A percentile compares a stretch with the other conserved stretches of the same genome.
Evolutionary conservation across 2,329 filamentous ascomycete species (phyloP).

Genomic region (Paraphaeosphaeria minitans): DNA sequence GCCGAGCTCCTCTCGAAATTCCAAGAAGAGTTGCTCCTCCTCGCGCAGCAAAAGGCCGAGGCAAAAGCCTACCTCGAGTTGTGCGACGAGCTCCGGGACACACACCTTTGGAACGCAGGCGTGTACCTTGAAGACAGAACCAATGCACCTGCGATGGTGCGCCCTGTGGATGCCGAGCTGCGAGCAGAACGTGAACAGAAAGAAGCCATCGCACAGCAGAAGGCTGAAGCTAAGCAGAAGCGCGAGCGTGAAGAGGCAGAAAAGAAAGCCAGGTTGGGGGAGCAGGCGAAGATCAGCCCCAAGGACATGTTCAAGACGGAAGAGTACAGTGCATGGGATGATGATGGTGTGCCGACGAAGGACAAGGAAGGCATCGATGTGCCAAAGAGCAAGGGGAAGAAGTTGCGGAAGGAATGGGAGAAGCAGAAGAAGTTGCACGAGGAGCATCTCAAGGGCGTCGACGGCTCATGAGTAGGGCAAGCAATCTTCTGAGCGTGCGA

Average conservation of each 20-base stretch:
- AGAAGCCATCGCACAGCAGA: slow-evolving; percentile 53
- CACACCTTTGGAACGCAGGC: slow-evolving; percentile 78
- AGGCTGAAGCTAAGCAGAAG: slow-evolving; percentile 52
- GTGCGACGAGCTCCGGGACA: slow-evolving; percentile 75
- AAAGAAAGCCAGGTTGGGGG: slow-evolving; percentile 59
- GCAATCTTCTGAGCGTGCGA: not conserved
- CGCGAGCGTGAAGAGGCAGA: slow-evolving; percentile 65
- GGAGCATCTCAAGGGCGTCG: slow-evolving; percentile 31
- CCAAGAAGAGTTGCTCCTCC: slow-evolving; percentile 65
- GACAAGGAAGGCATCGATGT: slow-evolving; percentile 79
- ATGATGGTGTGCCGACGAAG: slow-evolving; percentile 77
- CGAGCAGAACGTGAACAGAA: slow-evolving; percentile 59
- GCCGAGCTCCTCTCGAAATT: slow-evolving; percentile 56
- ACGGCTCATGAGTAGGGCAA: not conserved
- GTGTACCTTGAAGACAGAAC: slow-evolving; percentile 87
- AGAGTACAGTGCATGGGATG: slow-evolving; percentile 80
- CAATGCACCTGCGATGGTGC: slow-evolving; percentile 74
- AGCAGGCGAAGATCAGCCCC: slow-evolving; percentile 63
- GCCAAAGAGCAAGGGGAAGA: slow-evolving; percentile 79
- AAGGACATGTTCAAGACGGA: slow-evolving; percentile 62
- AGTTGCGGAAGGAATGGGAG: slow-evolving; percentile 87
- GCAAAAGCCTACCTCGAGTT: slow-evolving; percentile 76
- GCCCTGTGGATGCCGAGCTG: slow-evolving; percentile 65
- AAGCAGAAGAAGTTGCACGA: slow-evolving; percentile 86
- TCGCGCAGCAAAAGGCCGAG: slow-evolving; percentile 56